Evolutionary conservation across 257 asterid genomes (phyloP), one percentile per base, ranked within the genome.

Genomic region (Ajuga chamaepitys): DNA sequence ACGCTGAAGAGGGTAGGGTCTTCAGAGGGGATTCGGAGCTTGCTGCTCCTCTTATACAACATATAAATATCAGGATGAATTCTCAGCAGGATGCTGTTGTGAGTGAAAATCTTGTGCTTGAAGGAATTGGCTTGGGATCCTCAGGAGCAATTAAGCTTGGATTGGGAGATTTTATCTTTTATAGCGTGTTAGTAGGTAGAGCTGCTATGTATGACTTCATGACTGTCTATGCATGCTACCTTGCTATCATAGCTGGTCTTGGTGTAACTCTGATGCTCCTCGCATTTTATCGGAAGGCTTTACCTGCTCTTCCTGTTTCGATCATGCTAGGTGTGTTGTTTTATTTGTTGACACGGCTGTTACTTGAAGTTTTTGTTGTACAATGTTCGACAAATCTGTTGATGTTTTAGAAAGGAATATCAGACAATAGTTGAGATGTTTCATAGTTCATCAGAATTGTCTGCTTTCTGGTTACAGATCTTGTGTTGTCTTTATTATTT

Each of bases 141-240:
- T 88, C 97, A 0, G 97, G 99, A 38, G 99, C 97, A 0, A 94
- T 94, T 52, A 94, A 94, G 86, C 93, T 94, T 42, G 97, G 99
- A 7, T 70, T 90, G 28, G 99, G 99, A 4, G 99, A 94, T 56
- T 94, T 94, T 75, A 88, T 94, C 51, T 94, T 94, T 70, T 94
- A 94, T 82, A 90, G 99, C 18, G 99, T 94, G 10, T 75, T 94
- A 56, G 97, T 90, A 17, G 97, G 93, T 25, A 78, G 99, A 75
- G 99, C 99, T 67, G 96, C 99, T 13, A 90, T 90, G 96, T 90
- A 88, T 44, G 97, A 94, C 66, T 85, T 83, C 77, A 94, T 86
- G 97, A 86, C 97, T 0, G 96, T 90, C 42, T 94, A 94, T 71
- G 99, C 99, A 0, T 88, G 99, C 74, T 94, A 90, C 79, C 97